Evolutionary conservation across 1,284 basidiomycete species (phyloP), one percentile per base, ranked within the genome.

Genomic region (Apiotrichum akiyoshidainum): DNA sequence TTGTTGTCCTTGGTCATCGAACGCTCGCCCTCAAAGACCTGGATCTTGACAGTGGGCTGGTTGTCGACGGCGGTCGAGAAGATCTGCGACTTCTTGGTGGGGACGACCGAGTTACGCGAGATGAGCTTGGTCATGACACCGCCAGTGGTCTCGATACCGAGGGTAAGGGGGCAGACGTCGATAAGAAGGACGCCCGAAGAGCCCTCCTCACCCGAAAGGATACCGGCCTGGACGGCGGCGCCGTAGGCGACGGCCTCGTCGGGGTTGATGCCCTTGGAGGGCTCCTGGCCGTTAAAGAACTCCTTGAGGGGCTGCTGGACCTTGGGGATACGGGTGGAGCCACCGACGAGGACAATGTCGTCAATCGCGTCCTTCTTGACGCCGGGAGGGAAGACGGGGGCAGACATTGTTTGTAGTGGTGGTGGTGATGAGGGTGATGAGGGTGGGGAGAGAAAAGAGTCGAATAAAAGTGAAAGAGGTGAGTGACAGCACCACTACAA

Each of bases 201-300:
- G 84, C 94, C 96, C 84, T 98, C 94, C 80, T 97, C 92, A 77
- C 96, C 96, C 37, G 93, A 90, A 62, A 99, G 88, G 72, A 99
- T 96, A 74, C 93, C 95, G 62, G 93, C 95, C 83, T 99, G 96
- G 72, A 99, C 95, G 66, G 96, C 94, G 68, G 95, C 96, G 84
- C 96, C 96, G 81, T 97, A 97, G 42, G 96, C 95, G 67, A 99
- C 95, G 63, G 96, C 96, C 83, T 99, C 96, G 73, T 99, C 95
- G 64, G 96, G 96, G 87, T 99, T 99, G 85, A 99, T 99, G 79
- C 65, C 87, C 83, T 90, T 90, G 83, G 89, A 89, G 70, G 88
- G 89, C 82, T 91, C 90, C 83, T 91, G 90, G 79, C 93, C 92
- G 79, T 92, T 92, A 86, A 96, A 96, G 59, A 53, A 59, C 44